These are phyloP conservation scores for Myxozyma neotropica DNA, from an alignment of 805 yeast species.

Conservation along the genomic window DNA sequence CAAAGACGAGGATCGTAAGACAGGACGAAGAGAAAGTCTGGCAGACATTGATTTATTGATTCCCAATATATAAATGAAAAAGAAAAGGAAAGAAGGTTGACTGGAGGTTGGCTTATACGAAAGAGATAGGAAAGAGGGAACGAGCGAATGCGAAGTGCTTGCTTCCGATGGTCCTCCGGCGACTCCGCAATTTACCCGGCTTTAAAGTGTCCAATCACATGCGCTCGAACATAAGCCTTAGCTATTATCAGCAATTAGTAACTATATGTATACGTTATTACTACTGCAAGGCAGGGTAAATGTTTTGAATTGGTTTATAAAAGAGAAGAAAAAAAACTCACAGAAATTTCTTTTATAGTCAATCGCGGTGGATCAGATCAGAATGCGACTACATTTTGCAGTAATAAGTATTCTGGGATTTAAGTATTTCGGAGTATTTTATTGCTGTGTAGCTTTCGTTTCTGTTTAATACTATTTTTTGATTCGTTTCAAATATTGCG, in stretches of 20 bases:
- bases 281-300: not conserved
- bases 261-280: not conserved
- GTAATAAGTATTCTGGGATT: not conserved
- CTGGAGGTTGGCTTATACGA: no score
- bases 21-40: constrained; percentile 12
- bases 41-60: not conserved
- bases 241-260: no score
- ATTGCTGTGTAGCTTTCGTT: not conserved
- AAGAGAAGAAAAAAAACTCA: not conserved
- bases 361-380: constrained; percentile 1
- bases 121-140: not conserved
- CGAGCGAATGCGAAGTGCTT: not conserved
- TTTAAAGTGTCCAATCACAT: not conserved
- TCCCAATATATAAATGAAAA: not conserved
- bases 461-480: not conserved
- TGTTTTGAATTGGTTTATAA: no score
- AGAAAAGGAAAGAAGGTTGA: no score
- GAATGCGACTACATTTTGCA: not conserved
- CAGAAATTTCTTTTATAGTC: not conserved
- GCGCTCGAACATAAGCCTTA: not conserved
- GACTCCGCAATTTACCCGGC: constrained; percentile 15
- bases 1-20: constrained; percentile 11
- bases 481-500: not conserved
- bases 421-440: constrained; percentile 4
- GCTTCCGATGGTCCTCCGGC: constrained; percentile 13